These are phyloP conservation scores for Talaromyces proteolyticus DNA, from an alignment of 495 filamentous ascomycete genomes.

Conservation along the genomic window DNA sequence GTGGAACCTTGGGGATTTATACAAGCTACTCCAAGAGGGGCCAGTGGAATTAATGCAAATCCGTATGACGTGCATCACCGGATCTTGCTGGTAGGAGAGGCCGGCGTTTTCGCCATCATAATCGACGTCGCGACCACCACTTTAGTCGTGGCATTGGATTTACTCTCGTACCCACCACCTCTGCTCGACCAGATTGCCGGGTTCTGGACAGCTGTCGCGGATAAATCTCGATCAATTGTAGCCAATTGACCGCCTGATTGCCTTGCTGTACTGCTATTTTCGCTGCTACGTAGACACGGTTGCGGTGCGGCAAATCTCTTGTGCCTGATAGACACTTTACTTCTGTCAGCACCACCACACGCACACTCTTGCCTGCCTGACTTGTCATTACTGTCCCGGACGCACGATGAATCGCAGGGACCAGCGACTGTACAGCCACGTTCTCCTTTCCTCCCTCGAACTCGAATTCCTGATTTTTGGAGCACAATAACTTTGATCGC, in stretches of 20 bases:
- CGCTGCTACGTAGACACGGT: conserved; percentile 1
- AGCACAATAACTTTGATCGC: conserved; percentile 17
- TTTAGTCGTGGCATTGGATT: no score
- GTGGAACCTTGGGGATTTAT: background rate
- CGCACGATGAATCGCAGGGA: conserved; percentile 32
- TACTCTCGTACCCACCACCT: conserved; percentile 1
- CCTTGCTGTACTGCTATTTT: background rate
- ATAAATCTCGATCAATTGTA: conserved; percentile 3
- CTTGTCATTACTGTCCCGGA: conserved; percentile 13
- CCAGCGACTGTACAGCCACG: conserved; percentile 14
- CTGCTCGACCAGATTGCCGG: background rate
- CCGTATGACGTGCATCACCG: conserved; percentile 8
- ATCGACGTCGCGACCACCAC: background rate
- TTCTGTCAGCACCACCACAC: conserved; percentile 1
- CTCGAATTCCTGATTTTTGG: conserved; percentile 7
- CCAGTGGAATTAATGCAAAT: background rate
- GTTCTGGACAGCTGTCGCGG: background rate
- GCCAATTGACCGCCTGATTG: conserved; percentile 6
- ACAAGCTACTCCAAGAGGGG: background rate
- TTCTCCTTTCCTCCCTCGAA: conserved; percentile 11
- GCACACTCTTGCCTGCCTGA: conserved; percentile 3
- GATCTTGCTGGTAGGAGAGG: background rate
- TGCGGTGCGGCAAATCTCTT: conserved; percentile 1
- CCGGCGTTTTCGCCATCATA: background rate
- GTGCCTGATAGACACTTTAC: conserved; percentile 2